Evolutionary conservation across 768 basidiomycete species (phyloP), one percentile per base, ranked within the genome.

Genomic region (Xerocomellus amylosporus): DNA sequence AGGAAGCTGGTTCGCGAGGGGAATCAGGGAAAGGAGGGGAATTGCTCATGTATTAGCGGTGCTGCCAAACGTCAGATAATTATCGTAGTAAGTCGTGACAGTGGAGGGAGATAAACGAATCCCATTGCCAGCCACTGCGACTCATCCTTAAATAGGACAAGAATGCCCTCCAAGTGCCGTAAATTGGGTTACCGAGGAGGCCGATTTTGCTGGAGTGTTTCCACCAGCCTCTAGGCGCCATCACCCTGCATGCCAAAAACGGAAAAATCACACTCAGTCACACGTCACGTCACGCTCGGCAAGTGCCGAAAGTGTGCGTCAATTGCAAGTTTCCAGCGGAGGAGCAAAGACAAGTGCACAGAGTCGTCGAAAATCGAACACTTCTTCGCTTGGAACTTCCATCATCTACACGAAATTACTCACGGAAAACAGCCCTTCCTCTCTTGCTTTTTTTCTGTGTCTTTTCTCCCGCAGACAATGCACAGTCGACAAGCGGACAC

Each of bases 331-430:
- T 64, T 65, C 66, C 58, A 58, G 59, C 50, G 41, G 55, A 50
- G 49, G 58, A 44, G 58, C 49, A 59, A 46, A 65, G 53, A 54
- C 52, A 41, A 65, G 54, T 44, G 54, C 59, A 65, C 30, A 47
- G 53, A 51, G 41, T 46, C 47, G 49, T 49, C 53, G 49, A 71
- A 72, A 70, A 58, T 44, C n/a, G 28, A 49, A 67, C 66, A 57
- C 59, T 58, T 59, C 70, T 70, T 70, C 47, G 58, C 70, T 54
- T 49, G 70, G 68, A 72, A 70, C 68, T 59, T 72, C 62, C 68
- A 70, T 31, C 71, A 72, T 46, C 58, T 19, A 43, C 52, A 33
- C 58, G 37, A 55, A 61, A 44, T 48, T 50, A 37, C 51, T 34
- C 61, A 26, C 50, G 8, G 52, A 58, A 53, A 22, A 24, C 40